Base-by-base conservation (phyloP, 371 early-diverging fungal species). In the Apophysomyces variabilis region DNA sequence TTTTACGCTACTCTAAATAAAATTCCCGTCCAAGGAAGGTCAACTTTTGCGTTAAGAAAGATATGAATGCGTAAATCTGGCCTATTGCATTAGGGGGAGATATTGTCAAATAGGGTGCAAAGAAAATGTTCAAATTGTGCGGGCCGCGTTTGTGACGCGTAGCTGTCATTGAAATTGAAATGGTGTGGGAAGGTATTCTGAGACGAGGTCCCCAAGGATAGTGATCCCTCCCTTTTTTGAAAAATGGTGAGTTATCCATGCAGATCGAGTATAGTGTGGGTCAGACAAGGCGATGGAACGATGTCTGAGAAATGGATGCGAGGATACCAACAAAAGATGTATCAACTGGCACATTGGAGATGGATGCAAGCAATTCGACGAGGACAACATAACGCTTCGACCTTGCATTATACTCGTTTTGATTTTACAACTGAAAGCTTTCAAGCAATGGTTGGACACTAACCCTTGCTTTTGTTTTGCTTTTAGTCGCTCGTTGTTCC, bases 401-500 rank as follows among this genome's bases (percentile, higher is more conserved):
- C 41, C 41, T 11, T 47, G 43, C 21, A 50, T 50, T 21, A 16
- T 50, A 50, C 54, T 50, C 11, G 18, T 6, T 26, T 7, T 41
- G 7, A 11, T 60, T 39, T 43, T 18, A 26, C 32, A 26, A 26
- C 32, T 26, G 26, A 26, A 26, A 26, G 32, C 1, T 2, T 26
- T 26, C 32, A 26, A 26, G 32, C 32, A 26, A 26, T 26, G 32
- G 3, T 26, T 26, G 32, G 32, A 26, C 32, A 26, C 32, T 26
- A 26, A 26, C 66, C 13, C 36, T 56, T 61, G 26, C 62, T 57
- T 61, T 43, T 50, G 60, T 39, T 67, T 66, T 57, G 7, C 63
- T 64, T 64, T 50, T 72, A 90, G 93, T 94, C 95, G 73, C 89
- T 94, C 84, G 91, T 93, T 69, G 93, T 93, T 70, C 89, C 92